phyloP scores from a whole-genome alignment of 2,329 filamentous ascomycete species.

The Plenodomus biglobosus region DNA sequence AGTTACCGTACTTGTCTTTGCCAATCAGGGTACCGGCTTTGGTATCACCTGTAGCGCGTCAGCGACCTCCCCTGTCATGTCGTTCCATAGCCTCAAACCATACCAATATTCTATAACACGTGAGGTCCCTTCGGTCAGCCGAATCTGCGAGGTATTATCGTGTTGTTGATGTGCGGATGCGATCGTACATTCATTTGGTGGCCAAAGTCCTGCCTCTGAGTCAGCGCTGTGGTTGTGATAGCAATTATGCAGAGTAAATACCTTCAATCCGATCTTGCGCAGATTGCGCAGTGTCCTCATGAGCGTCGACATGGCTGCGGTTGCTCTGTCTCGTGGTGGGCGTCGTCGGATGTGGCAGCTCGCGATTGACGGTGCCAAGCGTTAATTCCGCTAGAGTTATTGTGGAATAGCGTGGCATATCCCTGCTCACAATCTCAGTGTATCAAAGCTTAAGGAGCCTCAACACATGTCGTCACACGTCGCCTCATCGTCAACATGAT shows the following conservation, averaged over 20 bases:
- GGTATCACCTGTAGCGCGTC: conserved; percentile 73
- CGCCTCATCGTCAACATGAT: conserved; percentile 31
- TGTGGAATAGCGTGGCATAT: conserved; percentile 6
- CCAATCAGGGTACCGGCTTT: conserved; percentile 88
- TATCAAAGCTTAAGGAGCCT: conserved; percentile 32
- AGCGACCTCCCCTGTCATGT: conserved; percentile 18
- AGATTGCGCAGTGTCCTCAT: conserved; percentile 83
- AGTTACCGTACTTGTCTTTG: conserved; percentile 90
- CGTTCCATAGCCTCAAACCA: conserved; percentile 7
- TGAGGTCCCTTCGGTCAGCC: conserved; percentile 29
- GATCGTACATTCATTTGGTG: conserved; percentile 85
- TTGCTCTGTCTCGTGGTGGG: conserved; percentile 17
- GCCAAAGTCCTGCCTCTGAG: conserved; percentile 71
- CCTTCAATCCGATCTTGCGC: conserved; percentile 85
- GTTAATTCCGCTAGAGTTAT: conserved; percentile 4
- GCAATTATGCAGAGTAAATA: conserved; percentile 44
- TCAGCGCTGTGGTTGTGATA: conserved; percentile 30
- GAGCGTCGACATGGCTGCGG: conserved; percentile 81
- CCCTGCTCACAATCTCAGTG: conserved; percentile 14
- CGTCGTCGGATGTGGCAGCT: conserved; percentile 21
- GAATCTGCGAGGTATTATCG: conserved; percentile 18
- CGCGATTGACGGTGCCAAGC: conserved; percentile 32
- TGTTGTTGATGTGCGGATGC: conserved; percentile 23
- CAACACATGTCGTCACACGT: conserved; percentile 3
- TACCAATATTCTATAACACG: conserved; percentile 43